Percentiles rank a stretch among this genome's conserved stretches.
Conservation (phyloP, 139 green algal genomes). For the Parachlorella kessleri region DNA sequence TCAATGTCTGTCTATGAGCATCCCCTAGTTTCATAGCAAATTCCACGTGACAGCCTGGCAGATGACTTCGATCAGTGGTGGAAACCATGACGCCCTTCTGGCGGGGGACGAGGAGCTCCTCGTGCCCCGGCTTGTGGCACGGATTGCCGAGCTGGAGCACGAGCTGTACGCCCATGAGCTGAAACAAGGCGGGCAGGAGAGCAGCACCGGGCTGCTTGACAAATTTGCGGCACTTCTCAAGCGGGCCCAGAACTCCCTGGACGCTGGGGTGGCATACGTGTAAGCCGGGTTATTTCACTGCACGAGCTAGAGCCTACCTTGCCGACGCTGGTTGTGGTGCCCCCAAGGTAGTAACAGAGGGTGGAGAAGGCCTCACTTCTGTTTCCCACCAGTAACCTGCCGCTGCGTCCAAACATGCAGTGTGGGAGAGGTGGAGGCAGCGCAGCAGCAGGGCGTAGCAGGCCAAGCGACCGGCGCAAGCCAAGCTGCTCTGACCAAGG, state of each 20-base stretch:
- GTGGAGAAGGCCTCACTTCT: too few species aligned
- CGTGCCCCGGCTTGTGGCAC: conserved; percentile 43
- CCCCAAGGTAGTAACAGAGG: too few species aligned
- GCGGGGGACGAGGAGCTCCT: conserved; percentile 26
- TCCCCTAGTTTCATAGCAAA: too few species aligned
- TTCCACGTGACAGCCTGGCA: too few species aligned
- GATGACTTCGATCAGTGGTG: too few species aligned
- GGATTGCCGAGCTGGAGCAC: conserved; percentile 62
- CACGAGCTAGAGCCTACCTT: too few species aligned
- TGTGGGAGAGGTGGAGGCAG: conserved; percentile 17
- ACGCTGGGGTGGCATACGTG: conserved; percentile 25
- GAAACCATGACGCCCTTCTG: conserved; percentile 5
- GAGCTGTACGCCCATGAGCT: conserved; percentile 32
- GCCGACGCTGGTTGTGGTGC: too few species aligned
- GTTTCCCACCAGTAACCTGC: too few species aligned
- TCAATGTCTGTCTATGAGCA: too few species aligned
- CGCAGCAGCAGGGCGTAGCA: conserved; percentile 7
- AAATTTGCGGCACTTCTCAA: conserved; percentile 11
- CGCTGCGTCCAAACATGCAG: too few species aligned
- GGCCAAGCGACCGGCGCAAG: not conserved
- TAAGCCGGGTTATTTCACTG: not conserved
- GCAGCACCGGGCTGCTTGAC: not conserved
- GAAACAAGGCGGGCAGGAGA: not conserved
- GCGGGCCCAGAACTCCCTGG: conserved; percentile 17
- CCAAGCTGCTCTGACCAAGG: conserved; percentile 16